Base-by-base conservation (phyloP, 2,329 filamentous ascomycete species). In the Ophiostoma sp. region DNA sequence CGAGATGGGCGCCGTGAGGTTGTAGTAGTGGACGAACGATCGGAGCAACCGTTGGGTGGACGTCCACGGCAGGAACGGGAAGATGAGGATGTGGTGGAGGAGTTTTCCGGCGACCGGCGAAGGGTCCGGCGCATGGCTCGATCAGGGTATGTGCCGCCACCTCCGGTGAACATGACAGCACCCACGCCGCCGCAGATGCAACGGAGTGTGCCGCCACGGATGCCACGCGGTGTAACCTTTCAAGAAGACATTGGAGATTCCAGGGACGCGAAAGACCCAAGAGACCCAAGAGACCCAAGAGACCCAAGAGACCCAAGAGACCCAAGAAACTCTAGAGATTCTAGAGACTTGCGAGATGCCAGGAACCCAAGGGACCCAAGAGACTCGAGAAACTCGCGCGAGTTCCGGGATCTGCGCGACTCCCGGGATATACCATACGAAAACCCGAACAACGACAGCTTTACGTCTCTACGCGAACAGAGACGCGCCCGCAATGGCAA, bases 361-460 rank as follows among this genome's bases (percentile, higher is more conserved):
- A 11, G 62, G 4, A 18, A 52, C 6, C 5, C n/a, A 4, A 52
- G 49, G 11, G 67, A 68, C 27, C 47, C 63, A 3, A 49, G 67
- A 11, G 42, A 65, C 16, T 27, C 64, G 4, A 49, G 45, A 49
- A 41, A 47, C 45, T 41, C 52, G 9, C 67, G 67, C 38, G 55
- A 66, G 7, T 64, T 64, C 55, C 55, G 65, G 4, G 68, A 69
- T 36, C 47, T 66, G 27, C 58, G 68, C 3, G 60, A 42, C 49
- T 60, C 68, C 3, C 65, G 65, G 14, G 68, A 69, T 18, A 62
- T 65, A 5, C 49, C 42, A 1, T 65, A 67, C 65, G 62, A 66
- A 8, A 18, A 52, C 40, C 36, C 66, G 9, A 62, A 52, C 38
- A 42, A 58, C n/a, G 68, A 69, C 44, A 63, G 60, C 16, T 8